Conservation (phyloP, 805 yeast genomes). For the Clavispora phyllophila region DNA sequence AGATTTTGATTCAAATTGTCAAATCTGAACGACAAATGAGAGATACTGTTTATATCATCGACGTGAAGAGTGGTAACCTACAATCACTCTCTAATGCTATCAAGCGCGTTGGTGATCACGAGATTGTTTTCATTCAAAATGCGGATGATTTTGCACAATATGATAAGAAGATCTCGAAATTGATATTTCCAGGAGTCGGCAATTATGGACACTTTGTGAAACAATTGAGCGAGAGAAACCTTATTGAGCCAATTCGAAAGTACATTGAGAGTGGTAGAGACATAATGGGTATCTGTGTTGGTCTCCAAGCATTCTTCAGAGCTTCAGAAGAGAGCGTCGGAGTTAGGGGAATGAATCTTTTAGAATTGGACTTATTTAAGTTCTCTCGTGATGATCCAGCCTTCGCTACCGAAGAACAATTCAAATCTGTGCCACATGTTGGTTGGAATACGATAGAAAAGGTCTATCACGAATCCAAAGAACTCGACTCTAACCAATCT, state of each 20-base stretch:
- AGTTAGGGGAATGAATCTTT: conserved; percentile 43
- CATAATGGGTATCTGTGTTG: conserved; percentile 96
- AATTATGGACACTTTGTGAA: conserved; percentile 91
- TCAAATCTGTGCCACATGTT: conserved; percentile 89
- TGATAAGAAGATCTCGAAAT: conserved; percentile 43
- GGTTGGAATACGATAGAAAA: conserved; percentile 77
- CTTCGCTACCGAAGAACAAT: conserved; percentile 22
- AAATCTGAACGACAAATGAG: conserved; percentile 10
- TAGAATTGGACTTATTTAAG: conserved; percentile 44
- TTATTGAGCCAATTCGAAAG: conserved; percentile 58
- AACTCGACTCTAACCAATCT: conserved; percentile 20
- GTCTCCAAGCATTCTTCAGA: conserved; percentile 77
- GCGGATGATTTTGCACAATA: conserved; percentile 47
- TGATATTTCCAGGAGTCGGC: conserved; percentile 95
- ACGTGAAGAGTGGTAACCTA: conserved; percentile 90
- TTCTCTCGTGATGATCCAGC: conserved; percentile 44
- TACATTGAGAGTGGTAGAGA: conserved; percentile 78
- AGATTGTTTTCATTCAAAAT: conserved; percentile 55
- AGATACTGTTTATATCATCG: conserved; percentile 62
- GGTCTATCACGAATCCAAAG: conserved; percentile 18
- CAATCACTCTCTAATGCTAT: conserved; percentile 88
- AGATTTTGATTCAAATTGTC: background rate
- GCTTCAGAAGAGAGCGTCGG: conserved; percentile 73
- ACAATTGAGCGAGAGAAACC: conserved; percentile 54
- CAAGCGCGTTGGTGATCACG: conserved; percentile 62